Percentiles rank a stretch among this genome's conserved stretches.
Evolutionary conservation across 306 rosid genomes (phyloP).

Genomic region (Corylus heterophylla): DNA sequence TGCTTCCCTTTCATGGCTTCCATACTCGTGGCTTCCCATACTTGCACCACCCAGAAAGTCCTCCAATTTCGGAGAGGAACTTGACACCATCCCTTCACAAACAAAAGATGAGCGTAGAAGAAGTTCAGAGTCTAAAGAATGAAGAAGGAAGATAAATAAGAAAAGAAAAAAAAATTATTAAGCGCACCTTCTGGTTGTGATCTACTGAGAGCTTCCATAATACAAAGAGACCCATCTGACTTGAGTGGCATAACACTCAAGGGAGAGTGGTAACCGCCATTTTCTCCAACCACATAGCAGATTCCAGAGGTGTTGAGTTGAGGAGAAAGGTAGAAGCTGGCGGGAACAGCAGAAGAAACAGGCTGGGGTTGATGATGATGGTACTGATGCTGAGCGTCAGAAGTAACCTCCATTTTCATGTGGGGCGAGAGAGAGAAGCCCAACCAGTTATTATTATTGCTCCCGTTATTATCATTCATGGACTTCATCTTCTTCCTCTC

Average conservation of each 20-base stretch:
- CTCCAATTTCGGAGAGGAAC: conserved; percentile 83
- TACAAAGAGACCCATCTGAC: conserved; percentile 88
- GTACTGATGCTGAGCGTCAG: conserved; percentile 33
- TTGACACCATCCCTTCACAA: conserved; percentile 54
- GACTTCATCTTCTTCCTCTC: conserved; percentile 54
- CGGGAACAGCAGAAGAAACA: conserved; percentile 43
- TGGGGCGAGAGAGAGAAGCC: conserved; percentile 95
- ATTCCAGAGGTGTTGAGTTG: conserved; percentile 44
- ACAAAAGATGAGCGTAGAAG: neutral
- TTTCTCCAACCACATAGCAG: conserved; percentile 54
- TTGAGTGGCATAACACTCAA: conserved; percentile 85
- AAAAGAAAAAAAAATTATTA: neutral
- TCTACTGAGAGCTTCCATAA: conserved; percentile 78
- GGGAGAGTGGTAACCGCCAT: conserved; percentile 56
- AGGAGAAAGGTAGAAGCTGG: conserved; percentile 46
- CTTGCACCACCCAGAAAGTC: conserved; percentile 87
- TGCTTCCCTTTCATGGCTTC: conserved; percentile 65
- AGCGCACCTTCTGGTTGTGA: conserved; percentile 69
- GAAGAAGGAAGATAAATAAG: neutral
- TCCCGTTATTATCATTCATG: conserved; percentile 48
- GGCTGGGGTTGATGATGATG: conserved; percentile 42
- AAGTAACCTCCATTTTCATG: conserved; percentile 76
- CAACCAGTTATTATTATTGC: conserved; percentile 68
- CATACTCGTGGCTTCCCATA: conserved; percentile 61
- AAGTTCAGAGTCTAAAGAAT: neutral